Evolutionary conservation across 2,329 filamentous ascomycete genomes (phyloP), one percentile per base, ranked within the genome.

Genomic region (Nigrograna mackinnonii): DNA sequence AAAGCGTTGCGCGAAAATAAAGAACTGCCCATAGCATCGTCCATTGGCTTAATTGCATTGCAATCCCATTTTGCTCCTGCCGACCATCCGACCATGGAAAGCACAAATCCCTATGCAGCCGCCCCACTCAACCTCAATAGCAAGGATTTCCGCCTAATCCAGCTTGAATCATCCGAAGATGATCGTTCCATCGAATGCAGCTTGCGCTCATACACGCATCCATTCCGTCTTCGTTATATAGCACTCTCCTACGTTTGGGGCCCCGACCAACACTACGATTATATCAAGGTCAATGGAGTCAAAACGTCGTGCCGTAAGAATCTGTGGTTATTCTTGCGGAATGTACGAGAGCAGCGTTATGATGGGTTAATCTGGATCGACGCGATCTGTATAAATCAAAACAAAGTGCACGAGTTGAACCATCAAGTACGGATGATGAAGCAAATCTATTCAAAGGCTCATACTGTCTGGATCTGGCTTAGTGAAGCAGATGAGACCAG

Each of bases 361-460:
- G 9, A 36, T 22, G 12, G 22, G 19, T 12, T 16, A 4, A 28
- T 55, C 13, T 60, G 53, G 55, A 54, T 44, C 16, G 42, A 41
- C 32, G 22, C 31, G 13, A 31, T 45, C 12, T 45, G 42, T 20
- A 41, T 45, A 24, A 52, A 61, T 37, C 57, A 59, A 44, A 26
- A 22, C 20, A 42, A 57, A 37, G 46, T 52, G 18, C 44, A 24
- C 34, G 50, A 61, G 43, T 46, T 47, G 35, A 43, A 46, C 33
- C 33, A 48, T 26, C 52, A 58, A 49, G 55, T 61, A 22, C 33
- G 18, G 9, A 49, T 55, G 31, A 59, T 57, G 54, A 47, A 43
- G 33, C 48, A 38, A 30, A 58, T 61, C 22, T 59, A 54, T 17
- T 7, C 11, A 11, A 7, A 16, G 7, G 31, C 31, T 17, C 9